A percentile compares a stretch with the other conserved stretches of the same genome.
Conservation (phyloP, 768 basidiomycete species). For the Gelatoporia subvermispora region DNA sequence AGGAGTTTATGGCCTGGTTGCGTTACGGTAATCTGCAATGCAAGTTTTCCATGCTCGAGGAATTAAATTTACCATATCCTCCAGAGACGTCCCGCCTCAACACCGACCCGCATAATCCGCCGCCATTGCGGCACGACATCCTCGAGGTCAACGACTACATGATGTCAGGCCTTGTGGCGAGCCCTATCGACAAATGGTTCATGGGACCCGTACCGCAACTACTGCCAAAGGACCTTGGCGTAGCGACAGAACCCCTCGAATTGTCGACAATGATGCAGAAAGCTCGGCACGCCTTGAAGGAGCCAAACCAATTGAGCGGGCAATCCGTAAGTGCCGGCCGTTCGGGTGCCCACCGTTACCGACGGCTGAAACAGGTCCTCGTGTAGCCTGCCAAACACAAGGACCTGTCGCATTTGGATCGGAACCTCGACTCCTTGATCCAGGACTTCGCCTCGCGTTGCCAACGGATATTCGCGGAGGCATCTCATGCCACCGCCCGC, state of each 20-base stretch:
- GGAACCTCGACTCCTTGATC: slow-evolving; percentile 63
- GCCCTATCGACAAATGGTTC: slow-evolving; percentile 79
- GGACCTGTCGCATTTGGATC: slow-evolving; percentile 55
- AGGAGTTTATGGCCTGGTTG: slow-evolving; percentile 75
- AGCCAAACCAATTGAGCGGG: slow-evolving; percentile 26
- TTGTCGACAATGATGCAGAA: slow-evolving; percentile 40
- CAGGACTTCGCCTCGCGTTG: slow-evolving; percentile 59
- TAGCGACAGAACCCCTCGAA: slow-evolving; percentile 31
- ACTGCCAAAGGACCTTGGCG: slow-evolving; percentile 43
- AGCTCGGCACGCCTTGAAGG: slow-evolving; percentile 44
- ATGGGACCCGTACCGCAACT: slow-evolving; percentile 56
- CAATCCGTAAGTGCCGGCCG: slow-evolving; percentile 4
- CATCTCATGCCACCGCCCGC: slow-evolving; percentile 58
- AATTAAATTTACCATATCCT: slow-evolving; percentile 2
- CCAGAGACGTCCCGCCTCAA: slow-evolving; percentile 48
- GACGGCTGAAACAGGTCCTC: not conserved
- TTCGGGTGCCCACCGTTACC: not conserved
- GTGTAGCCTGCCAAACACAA: slow-evolving; percentile 42
- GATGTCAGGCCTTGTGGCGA: slow-evolving; percentile 61
- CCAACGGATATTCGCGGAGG: slow-evolving; percentile 56
- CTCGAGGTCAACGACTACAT: slow-evolving; percentile 81
- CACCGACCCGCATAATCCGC: slow-evolving; percentile 43
- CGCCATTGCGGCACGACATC: slow-evolving; percentile 59
- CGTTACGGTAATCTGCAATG: slow-evolving; percentile 50
- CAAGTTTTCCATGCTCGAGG: not conserved